These are phyloP conservation scores for Pogostemon cablin DNA, from an alignment of 257 asterid species.

Conservation along the genomic window DNA sequence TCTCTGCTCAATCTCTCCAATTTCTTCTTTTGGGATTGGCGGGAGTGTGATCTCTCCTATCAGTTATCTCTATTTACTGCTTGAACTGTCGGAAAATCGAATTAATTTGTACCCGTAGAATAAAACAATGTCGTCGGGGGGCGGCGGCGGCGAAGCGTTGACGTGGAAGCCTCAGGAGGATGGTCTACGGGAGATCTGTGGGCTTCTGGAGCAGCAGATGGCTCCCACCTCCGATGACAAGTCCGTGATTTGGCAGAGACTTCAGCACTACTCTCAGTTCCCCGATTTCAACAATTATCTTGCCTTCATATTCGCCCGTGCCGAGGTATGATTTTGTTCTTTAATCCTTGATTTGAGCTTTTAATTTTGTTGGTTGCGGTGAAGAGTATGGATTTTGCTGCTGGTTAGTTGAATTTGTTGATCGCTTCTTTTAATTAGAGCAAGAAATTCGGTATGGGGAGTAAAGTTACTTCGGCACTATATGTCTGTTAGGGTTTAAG, in stretches of 20 bases:
- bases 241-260: constrained; percentile 79
- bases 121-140: constrained; percentile 52
- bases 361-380: neutral
- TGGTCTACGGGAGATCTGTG: constrained; percentile 95
- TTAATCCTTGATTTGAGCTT: constrained; percentile 4
- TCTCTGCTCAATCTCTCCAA: constrained; percentile 22
- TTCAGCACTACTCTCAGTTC: constrained; percentile 87
- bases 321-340: constrained; percentile 53
- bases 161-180: constrained; percentile 89
- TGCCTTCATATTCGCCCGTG: constrained; percentile 82
- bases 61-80: neutral
- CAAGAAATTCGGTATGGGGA: neutral
- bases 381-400: neutral
- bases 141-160: constrained; percentile 45
- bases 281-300: constrained; percentile 98
- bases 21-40: neutral
- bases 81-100: neutral
- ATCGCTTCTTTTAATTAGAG: neutral
- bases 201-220: constrained; percentile 89
- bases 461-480: neutral
- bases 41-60: neutral
- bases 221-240: constrained; percentile 81
- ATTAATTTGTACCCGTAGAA: constrained; percentile 1
- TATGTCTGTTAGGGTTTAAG: constrained; percentile 24
- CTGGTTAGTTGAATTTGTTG: constrained; percentile 26